Base-by-base conservation (phyloP, 1,284 basidiomycete species). In the Apiotrichum domesticum region DNA sequence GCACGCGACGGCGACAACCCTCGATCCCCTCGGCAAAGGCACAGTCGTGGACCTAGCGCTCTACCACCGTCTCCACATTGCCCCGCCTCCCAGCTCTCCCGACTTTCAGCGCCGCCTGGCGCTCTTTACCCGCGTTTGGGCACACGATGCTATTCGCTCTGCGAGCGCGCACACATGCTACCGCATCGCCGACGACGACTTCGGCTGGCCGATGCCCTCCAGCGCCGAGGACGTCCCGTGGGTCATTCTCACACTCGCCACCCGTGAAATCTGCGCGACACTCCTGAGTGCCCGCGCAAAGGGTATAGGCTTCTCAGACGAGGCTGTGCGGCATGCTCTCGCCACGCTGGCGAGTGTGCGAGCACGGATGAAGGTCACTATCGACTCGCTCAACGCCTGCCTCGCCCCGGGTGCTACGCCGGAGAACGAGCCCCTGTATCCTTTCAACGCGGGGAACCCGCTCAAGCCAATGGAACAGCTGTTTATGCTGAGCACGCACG, bases 21-120 rank as follows among this genome's bases (percentile, higher is more conserved):
- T 58, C n/a, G 52, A 58, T 33, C 57, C 57, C 14, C 52, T 58
- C 11, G 57, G 57, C 29, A 58, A 58, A 34, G 57, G 57, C 15
- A 39, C 44, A 2, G 57, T 51, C 34, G 49, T 58, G 37, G 57
- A 58, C 44, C 33, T 58, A 6, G 35, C 47, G 1, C 41, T 58
- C 39, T 46, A 54, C 44, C 45, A 54, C 52, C 33, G 48, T 4
- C 37, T 58, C 11, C 43, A 58, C 14, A 40, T 58, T n/a, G 42
- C 52, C 1, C 48, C 52, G 1, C 40, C 45, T 3, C 49, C 49
- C 6, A 33, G 32, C 34, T 35, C 48, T 2, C 48, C 52, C 0
- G 49, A 58, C 14, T 51, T 43, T 11, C 15, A 7, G 7, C 57
- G 57, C 32, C 52, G 57, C 6, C 52, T 42, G 3, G 9, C 37